phyloP scores from a whole-genome alignment of 2,329 filamentous ascomycete species.

The Dothiorella sarmentorum region DNA sequence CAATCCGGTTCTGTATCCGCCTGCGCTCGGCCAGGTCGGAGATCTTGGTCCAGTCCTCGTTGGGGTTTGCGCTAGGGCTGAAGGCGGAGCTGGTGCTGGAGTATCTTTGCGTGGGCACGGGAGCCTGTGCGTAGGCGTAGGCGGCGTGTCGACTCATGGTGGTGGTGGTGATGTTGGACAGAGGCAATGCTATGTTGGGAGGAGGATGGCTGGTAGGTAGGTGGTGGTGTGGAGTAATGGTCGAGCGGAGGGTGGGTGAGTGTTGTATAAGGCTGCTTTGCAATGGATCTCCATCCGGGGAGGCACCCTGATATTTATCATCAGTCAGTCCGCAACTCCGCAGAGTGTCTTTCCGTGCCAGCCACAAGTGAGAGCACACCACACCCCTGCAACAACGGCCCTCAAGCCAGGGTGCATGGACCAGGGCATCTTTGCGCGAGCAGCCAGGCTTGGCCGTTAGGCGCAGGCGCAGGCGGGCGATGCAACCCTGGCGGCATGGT shows the following conservation, averaged over 20 bases:
- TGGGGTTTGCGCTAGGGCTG: slow-evolving; percentile 88
- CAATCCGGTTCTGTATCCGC: slow-evolving; percentile 95
- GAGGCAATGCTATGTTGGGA: too few relatives aligned
- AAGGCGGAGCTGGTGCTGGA: slow-evolving; percentile 90
- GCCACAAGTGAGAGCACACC: slow-evolving; percentile 23
- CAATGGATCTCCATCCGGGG: slow-evolving; percentile 22
- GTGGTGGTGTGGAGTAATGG: slow-evolving; percentile 11
- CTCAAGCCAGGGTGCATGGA: slow-evolving; percentile 21
- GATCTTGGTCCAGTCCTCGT: slow-evolving; percentile 99
- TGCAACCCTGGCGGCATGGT: slow-evolving; percentile 12
- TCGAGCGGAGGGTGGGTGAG: slow-evolving; percentile 14
- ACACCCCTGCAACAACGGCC: slow-evolving; percentile 20
- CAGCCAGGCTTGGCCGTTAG: slow-evolving; percentile 26
- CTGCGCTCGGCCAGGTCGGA: slow-evolving; percentile 92
- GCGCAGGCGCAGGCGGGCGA: slow-evolving; percentile 15
- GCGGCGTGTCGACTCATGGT: slow-evolving; percentile 45
- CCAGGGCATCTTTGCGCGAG: slow-evolving; percentile 9
- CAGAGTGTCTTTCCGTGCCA: slow-evolving; percentile 24
- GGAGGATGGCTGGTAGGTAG: background rate
- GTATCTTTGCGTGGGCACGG: slow-evolving; percentile 56
- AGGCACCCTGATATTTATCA: slow-evolving; percentile 29
- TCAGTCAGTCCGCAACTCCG: slow-evolving; percentile 19
- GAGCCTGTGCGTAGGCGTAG: slow-evolving; percentile 42
- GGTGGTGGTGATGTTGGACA: slow-evolving; percentile 21
- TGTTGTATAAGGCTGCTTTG: slow-evolving; percentile 17